Base-by-base conservation (phyloP, 768 basidiomycete species). In the Psilocybe tampanensis region DNA sequence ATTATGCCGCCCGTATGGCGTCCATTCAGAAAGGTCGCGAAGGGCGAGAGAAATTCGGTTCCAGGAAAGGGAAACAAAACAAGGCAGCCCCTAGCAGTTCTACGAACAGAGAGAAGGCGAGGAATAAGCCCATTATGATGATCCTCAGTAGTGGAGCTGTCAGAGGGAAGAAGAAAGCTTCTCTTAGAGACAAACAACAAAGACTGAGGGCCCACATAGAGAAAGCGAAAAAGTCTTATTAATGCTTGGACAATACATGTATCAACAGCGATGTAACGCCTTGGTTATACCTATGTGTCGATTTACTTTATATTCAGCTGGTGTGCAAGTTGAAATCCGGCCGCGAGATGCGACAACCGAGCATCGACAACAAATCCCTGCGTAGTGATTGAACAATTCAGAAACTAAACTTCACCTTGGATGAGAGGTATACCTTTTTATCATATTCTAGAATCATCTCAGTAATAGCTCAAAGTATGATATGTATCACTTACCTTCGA, bases 61-160 rank as follows among this genome's bases (percentile, higher is more conserved):
- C 90, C 36, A 74, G 84, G 62, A 96, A 90, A 75, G 94, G 94
- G n/a, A 95, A 95, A 78, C 90, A 92, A 74, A 92, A 85, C 58
- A 94, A 93, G 70, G 92, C 79, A 33, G 73, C 77, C 11, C 85
- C 88, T 57, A 94, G 92, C 72, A 93, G 91, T 68, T 87, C 90
- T 54, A 96, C 95, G 32, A 97, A 97, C 72, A 80, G 86, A 67
- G 92, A 96, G 76, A 97, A 97, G 83, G 84, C 86, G 36, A 83
- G 90, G 69, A 95, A 95, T 71, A 97, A 98, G 72, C 95, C 95
- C 22, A 83, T 96, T 62, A 95, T 96, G 95, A 94, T 94, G 92
- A 86, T 93, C 52, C 74, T 94, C 60, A 80, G 86, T 48, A 92
- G 89, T 56, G 81, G 81, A 1, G 85, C 86, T 1, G 90, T 94